Evolutionary conservation across 352 stramenopile genomes (phyloP), one percentile per base, ranked within the genome.

Genomic region (Phytophthora lateralis): DNA sequence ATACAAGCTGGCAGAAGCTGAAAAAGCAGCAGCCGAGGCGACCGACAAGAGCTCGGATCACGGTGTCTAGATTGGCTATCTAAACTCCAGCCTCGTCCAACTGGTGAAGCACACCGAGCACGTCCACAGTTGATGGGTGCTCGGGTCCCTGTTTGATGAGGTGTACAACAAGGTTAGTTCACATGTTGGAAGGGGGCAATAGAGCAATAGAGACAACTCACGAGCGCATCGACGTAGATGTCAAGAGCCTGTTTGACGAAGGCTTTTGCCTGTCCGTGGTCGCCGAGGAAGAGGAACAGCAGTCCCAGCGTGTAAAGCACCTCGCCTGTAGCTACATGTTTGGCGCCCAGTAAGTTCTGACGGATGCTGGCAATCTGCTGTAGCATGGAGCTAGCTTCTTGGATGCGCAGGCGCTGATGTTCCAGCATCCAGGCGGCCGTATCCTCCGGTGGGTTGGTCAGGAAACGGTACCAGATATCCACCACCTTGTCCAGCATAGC

Each of bases 401-500:
- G 72, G 47, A 90, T 79, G 17, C 78, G 78, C 26, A 84, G 63
- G 11, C 73, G 75, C 52, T 88, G 76, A 51, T 88, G 67, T 50
- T 78, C 63, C 39, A 86, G 66, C 78, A 88, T 85, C 78, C 78
- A 90, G 11, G 76, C 70, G 17, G 72, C 80, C 6, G 76, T 85
- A 11, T 83, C 78, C 27, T 90, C 76, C 0, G 80, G 80, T 27
- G 80, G 80, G 41, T 85, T 87, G 5, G 80, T 88, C n/a, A 88
- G 52, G 55, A 90, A 90, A 1, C 78, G 75, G 65, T 90, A 90
- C 80, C 79, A 90, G 41, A 90, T 90, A 58, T 92, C 81, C 26
- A 92, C 81, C 10, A 90, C 76, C 34, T 92, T 92, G 62, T 92
- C 83, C 20, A 88, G 78, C 78, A 90, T 80, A 17, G 75, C 75